Conservation (phyloP, 1,284 basidiomycete genomes). For the Irpex lacteus region DNA sequence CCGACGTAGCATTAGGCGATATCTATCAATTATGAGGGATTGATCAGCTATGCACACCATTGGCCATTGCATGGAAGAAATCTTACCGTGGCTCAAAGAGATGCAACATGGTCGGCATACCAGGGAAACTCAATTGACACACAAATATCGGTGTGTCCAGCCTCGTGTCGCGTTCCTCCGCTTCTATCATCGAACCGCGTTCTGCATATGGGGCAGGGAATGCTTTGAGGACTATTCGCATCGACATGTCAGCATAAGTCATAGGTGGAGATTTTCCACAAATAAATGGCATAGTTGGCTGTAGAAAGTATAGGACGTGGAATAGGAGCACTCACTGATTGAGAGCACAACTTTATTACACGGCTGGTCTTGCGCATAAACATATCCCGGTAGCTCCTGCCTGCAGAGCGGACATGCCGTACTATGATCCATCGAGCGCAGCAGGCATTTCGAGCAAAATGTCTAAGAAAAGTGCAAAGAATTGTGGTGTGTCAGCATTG, state of each 20-base stretch:
- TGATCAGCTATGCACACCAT: too few species aligned
- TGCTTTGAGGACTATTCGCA: constrained; percentile 52
- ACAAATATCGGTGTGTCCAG: constrained; percentile 91
- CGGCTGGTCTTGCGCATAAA: constrained; percentile 81
- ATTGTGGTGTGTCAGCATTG: neutral
- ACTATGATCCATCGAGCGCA: constrained; percentile 86
- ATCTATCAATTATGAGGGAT: constrained; percentile 30
- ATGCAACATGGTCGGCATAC: constrained; percentile 86
- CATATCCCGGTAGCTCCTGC: constrained; percentile 67
- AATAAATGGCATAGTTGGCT: too few species aligned
- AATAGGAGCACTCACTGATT: constrained; percentile 54
- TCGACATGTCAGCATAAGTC: too few species aligned
- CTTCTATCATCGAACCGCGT: constrained; percentile 59
- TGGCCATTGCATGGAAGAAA: constrained; percentile 9
- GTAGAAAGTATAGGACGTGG: too few species aligned
- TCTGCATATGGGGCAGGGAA: constrained; percentile 58
- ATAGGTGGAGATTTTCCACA: too few species aligned
- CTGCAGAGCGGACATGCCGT: constrained; percentile 85
- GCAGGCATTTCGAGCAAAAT: constrained; percentile 87
- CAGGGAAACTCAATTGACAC: constrained; percentile 87
- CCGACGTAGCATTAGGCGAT: constrained; percentile 91
- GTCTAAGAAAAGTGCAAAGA: constrained; percentile 48
- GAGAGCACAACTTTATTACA: constrained; percentile 64
- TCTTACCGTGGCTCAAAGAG: constrained; percentile 82
- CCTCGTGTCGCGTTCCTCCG: constrained; percentile 74